Base-by-base conservation (phyloP, 371 early-diverging fungal species). In the Apophysomyces ossiformis region DNA sequence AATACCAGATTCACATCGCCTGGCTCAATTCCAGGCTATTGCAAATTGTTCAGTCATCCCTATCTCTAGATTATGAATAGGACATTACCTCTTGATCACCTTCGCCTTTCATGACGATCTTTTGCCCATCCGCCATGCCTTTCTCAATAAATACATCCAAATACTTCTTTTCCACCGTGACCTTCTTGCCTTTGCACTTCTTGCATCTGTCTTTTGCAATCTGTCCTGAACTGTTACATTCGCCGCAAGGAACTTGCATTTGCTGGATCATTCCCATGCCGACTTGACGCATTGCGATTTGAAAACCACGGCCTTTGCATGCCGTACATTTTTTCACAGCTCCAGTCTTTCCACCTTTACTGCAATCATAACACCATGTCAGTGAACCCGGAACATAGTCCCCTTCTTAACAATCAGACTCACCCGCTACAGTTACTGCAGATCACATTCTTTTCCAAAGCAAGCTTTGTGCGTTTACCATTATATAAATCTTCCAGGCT, bases 221-320 rank as follows among this genome's bases (percentile, higher is more conserved):
- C 62, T 91, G 84, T 15, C 95, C 94, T 65, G 89, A 84, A 58
- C 92, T 92, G 63, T 88, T 71, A 57, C 87, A 85, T 57, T 85
- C 84, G 9, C 75, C 82, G 73, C 94, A 95, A 26, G 90, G 85
- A 7, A 76, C 71, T 54, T 67, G 71, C 90, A 97, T 94, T 83
- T 97, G 99, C 85, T 98, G 99, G 89, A 99, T 92, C 89, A 92
- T 89, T 47, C 87, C 88, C 63, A 97, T 96, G 38, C 98, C 99
- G 67, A 99, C 86, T 80, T 97, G 97, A 47, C 97, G 86, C 73
- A 96, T 87, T 39, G 90, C 89, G 35, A 96, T 76, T 71, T 89
- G 89, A 67, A 96, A 85, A 68, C 99, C 99, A 64, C 92, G 90
- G 41, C 99, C 99, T 46, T 90, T 79, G 83, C 99, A 99, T 26